These are phyloP conservation scores for Phytophthora megakarya DNA, from an alignment of 352 stramenopile genomes.

Conservation along the genomic window DNA sequence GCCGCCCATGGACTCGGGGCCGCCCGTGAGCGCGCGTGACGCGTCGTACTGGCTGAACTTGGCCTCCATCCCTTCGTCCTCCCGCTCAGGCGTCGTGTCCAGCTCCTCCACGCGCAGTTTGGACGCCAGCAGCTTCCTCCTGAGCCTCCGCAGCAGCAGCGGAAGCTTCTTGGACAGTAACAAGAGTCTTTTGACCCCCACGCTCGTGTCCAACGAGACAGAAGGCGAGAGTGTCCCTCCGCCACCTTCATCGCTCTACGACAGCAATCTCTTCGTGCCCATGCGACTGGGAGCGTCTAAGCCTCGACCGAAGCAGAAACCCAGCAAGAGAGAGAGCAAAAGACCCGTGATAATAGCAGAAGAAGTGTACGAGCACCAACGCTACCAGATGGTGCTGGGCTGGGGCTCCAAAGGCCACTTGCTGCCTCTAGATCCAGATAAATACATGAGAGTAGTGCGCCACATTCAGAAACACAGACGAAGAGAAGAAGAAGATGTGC, in stretches of 20 bases:
- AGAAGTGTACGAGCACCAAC: slow-evolving; percentile 74
- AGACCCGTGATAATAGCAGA: slow-evolving; percentile 39
- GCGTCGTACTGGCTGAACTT: slow-evolving; percentile 68
- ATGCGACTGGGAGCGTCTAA: slow-evolving; percentile 1
- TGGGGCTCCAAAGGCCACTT: slow-evolving; percentile 81
- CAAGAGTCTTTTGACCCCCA: slow-evolving; percentile 14
- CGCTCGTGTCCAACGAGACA: background rate
- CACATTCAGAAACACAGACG: slow-evolving; percentile 17
- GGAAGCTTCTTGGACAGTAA: slow-evolving; percentile 24
- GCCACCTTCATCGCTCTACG: slow-evolving; percentile 30
- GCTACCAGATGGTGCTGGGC: slow-evolving; percentile 70
- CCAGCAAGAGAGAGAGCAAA: slow-evolving; percentile 11
- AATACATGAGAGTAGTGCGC: slow-evolving; percentile 59
- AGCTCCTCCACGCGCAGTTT: slow-evolving; percentile 35
- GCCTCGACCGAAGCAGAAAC: background rate
- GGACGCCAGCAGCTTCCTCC: slow-evolving; percentile 36
- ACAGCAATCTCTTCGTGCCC: slow-evolving; percentile 29
- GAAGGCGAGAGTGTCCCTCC: background rate
- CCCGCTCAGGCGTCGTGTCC: slow-evolving; percentile 13
- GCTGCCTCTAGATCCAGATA: slow-evolving; percentile 69
- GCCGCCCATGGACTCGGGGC: slow-evolving; percentile 37
- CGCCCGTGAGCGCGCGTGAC: slow-evolving; percentile 61
- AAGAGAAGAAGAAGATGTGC: slow-evolving; percentile 4
- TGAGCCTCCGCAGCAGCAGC: slow-evolving; percentile 22
- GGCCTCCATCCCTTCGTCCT: slow-evolving; percentile 45